These are phyloP conservation scores for Phyllosticta citribraziliensis DNA, from an alignment of 2,329 filamentous ascomycete genomes.

Conservation along the genomic window DNA sequence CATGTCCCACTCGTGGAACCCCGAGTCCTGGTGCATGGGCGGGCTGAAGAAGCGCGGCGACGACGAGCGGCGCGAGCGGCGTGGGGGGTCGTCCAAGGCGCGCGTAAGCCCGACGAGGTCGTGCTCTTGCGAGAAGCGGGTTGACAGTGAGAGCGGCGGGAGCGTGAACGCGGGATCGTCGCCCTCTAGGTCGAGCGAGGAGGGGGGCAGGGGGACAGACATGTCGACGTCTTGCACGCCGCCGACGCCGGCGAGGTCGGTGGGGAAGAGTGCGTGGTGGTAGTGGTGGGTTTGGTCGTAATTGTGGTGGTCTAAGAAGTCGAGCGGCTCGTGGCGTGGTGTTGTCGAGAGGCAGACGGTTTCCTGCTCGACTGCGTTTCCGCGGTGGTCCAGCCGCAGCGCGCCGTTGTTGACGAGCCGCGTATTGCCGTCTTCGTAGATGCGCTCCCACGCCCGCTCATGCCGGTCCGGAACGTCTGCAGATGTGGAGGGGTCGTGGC, in stretches of 20 bases:
- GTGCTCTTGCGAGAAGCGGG: slow-evolving; percentile 17
- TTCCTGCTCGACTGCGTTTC: slow-evolving; percentile 19
- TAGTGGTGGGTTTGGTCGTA: not conserved
- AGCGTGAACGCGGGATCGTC: slow-evolving; percentile 12
- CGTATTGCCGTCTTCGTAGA: slow-evolving; percentile 30
- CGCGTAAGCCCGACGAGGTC: slow-evolving; percentile 8
- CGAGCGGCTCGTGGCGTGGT: slow-evolving; percentile 23
- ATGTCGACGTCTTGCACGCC: not conserved
- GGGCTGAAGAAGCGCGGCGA: slow-evolving; percentile 14
- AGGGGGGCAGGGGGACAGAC: not conserved
- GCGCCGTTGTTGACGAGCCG: slow-evolving; percentile 25
- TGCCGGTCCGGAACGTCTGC: slow-evolving; percentile 20
- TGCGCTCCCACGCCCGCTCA: slow-evolving; percentile 28
- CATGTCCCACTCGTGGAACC: slow-evolving; percentile 21
- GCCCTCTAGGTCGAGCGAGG: not conserved
- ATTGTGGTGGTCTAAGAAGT: slow-evolving; percentile 14
- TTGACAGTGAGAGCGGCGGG: slow-evolving; percentile 2
- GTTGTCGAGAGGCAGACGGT: slow-evolving; percentile 28
- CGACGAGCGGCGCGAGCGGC: not conserved
- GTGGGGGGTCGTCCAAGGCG: slow-evolving; percentile 14
- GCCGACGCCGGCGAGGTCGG: not conserved
- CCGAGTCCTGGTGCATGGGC: slow-evolving; percentile 27
- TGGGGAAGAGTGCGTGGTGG: not conserved
- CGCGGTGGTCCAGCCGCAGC: slow-evolving; percentile 21
- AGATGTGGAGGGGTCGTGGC: slow-evolving; percentile 20